Conservation (phyloP, 345 rosid species). For the Syzygium aqueum region DNA sequence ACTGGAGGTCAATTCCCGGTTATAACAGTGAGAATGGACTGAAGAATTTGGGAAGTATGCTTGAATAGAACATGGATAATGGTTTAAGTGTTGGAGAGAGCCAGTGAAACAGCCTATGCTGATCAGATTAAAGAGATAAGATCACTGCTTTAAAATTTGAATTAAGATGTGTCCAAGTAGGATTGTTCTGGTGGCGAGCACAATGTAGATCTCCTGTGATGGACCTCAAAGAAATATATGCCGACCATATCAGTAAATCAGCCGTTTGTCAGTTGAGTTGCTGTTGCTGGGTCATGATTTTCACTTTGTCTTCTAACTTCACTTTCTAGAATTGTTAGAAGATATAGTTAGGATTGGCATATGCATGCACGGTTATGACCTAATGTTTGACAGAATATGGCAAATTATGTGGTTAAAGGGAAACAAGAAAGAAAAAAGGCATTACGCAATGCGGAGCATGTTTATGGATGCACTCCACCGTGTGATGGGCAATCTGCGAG, state of each 20-base stretch:
- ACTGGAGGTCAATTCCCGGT: background rate
- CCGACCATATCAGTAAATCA: background rate
- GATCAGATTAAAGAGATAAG: background rate
- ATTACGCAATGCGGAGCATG: too few relatives aligned
- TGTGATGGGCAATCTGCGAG: background rate
- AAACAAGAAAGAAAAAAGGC: background rate
- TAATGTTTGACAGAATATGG: background rate
- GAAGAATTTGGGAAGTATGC: background rate
- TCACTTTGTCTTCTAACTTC: background rate
- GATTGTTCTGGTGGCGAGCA: background rate
- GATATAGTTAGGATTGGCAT: background rate
- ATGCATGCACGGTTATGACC: background rate
- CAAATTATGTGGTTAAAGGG: background rate
- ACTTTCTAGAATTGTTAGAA: background rate
- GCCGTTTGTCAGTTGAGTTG: background rate
- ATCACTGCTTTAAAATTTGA: background rate
- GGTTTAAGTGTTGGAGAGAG: background rate
- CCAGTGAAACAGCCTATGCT: background rate
- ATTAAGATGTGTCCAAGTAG: background rate
- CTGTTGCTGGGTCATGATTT: background rate
- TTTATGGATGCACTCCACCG: background rate
- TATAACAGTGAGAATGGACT: background rate
- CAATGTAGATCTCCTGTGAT: background rate
- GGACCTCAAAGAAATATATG: background rate
- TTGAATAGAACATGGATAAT: background rate